Evolutionary conservation across 441 rosid genomes (phyloP), one percentile per base, ranked within the genome.

Genomic region (Sinapis alba): DNA sequence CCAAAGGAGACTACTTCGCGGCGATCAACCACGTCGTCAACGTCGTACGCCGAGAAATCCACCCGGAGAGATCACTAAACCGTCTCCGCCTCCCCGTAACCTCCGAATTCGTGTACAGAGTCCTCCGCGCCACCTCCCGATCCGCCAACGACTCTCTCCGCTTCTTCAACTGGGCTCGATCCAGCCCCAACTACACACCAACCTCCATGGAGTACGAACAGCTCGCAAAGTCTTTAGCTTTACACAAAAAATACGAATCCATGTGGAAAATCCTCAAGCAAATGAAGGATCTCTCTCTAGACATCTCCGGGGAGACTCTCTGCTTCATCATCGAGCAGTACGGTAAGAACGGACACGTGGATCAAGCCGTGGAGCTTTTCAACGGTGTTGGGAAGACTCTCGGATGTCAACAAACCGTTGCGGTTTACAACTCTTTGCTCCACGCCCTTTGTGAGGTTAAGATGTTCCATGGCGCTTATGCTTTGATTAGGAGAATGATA

Each of bases 111-210:
- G 98, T 90, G 26, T 88, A 74, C 80, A 91, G 98, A 54, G 91
- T 94, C 51, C 93, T 92, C 56, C 99, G 92, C 45, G 87, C 96
- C 51, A 82, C 89, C 74, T 84, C 93, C 13, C 78, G 83, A 53
- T 87, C 86, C 28, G 88, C 96, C 30, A 77, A 85, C 11, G 89
- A 89, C 38, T 90, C 94, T 12, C 74, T 94, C 79, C 89, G 96
- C 23, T 94, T 94, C 92, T 92, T 94, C 86, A 84, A 88, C 11
- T 94, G 99, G 98, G 96, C 93, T 1, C 85, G 90, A 23, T 77
- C 89, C 5, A 72, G 63, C 62, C 78, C 86, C 24, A 76, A 26
- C 58, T 90, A 94, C 82, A 53, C 76, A 10, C 97, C 98, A 9
- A 89, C 97, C 41, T 86, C 97, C 0, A 68, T 90, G 0, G 97